Percentiles rank a stretch among this genome's conserved stretches.
Evolutionary conservation across 495 filamentous ascomycete genomes (phyloP).

Genomic region (Hypoxylon fragiforme): DNA sequence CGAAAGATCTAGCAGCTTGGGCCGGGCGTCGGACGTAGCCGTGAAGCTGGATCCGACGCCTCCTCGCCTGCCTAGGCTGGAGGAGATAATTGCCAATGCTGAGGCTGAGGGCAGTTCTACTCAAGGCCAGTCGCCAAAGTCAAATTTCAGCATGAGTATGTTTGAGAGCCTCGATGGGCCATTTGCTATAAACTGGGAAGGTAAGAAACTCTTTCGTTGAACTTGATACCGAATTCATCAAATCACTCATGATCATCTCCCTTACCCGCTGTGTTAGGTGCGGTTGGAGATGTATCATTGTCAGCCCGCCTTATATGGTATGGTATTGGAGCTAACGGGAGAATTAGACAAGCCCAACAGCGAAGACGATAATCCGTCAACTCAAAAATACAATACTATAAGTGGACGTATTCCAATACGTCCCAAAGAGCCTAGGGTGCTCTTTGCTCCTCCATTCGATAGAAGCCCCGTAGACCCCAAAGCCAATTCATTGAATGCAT

Average conservation of each 20-base stretch:
- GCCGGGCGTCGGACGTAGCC: constrained; percentile 6
- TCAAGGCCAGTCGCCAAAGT: constrained; percentile 6
- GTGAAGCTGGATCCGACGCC: constrained; percentile 1
- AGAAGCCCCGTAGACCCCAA: no score
- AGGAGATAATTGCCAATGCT: constrained; percentile 12
- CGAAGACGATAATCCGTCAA: not conserved
- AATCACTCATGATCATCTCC: no score
- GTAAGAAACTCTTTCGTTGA: constrained; percentile 8
- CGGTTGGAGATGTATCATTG: no score
- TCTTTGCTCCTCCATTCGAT: no score
- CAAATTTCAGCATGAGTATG: constrained; percentile 17
- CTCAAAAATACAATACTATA: not conserved
- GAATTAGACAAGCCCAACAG: not conserved
- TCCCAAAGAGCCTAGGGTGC: constrained; percentile 1
- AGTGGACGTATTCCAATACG: constrained; percentile 6
- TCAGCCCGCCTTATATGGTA: no score
- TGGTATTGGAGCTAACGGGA: constrained; percentile 4
- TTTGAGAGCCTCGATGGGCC: constrained; percentile 13
- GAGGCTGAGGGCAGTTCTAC: not conserved
- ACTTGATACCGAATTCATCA: not conserved
- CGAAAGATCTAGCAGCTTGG: constrained; percentile 13
- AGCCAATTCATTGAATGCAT: no score
- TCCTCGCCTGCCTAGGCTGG: constrained; percentile 26
- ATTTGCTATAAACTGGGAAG: not conserved
- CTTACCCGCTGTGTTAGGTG: no score